Conservation (phyloP, 2,329 filamentous ascomycete genomes). For the Phyllosticta citrichinensis region DNA sequence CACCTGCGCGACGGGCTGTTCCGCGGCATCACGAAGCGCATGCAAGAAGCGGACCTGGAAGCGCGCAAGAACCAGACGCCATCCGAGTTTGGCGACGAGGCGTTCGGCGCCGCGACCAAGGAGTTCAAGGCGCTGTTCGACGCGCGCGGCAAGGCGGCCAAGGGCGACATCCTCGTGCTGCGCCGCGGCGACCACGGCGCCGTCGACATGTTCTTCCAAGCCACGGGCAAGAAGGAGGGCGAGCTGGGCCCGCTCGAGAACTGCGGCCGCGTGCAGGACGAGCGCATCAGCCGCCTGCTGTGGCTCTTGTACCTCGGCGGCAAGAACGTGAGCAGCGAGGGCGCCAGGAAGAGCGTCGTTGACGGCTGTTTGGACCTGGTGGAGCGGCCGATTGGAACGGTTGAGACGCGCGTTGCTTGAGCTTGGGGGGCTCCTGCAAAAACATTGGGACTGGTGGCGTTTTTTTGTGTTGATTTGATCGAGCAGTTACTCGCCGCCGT, state of each 20-base stretch:
- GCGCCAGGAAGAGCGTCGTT: conserved; percentile 69
- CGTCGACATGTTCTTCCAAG: conserved; percentile 57
- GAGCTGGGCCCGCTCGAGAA: conserved; percentile 38
- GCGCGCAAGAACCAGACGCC: conserved; percentile 26
- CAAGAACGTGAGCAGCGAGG: conserved; percentile 75
- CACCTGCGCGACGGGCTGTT: conserved; percentile 90
- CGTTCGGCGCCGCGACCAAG: conserved; percentile 63
- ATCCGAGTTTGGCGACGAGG: conserved; percentile 55
- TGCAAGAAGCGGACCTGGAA: conserved; percentile 45
- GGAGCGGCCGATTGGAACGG: conserved; percentile 76
- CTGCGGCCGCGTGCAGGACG: conserved; percentile 66
- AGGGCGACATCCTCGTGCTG: conserved; percentile 68
- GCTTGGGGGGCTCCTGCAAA: background rate
- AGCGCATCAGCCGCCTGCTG: conserved; percentile 67
- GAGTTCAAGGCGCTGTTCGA: conserved; percentile 77
- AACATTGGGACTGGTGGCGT: background rate
- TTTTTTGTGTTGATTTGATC: background rate
- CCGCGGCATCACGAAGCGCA: conserved; percentile 67
- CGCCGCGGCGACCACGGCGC: conserved; percentile 45
- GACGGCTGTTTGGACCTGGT: conserved; percentile 83
- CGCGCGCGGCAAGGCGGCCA: conserved; percentile 64
- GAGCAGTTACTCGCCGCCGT: background rate
- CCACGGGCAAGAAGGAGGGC: conserved; percentile 30
- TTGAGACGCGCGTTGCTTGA: conserved; percentile 63
- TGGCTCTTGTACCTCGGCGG: conserved; percentile 90